phyloP scores from a whole-genome alignment of 768 basidiomycete species.

The Boletus tomentosulus region DNA sequence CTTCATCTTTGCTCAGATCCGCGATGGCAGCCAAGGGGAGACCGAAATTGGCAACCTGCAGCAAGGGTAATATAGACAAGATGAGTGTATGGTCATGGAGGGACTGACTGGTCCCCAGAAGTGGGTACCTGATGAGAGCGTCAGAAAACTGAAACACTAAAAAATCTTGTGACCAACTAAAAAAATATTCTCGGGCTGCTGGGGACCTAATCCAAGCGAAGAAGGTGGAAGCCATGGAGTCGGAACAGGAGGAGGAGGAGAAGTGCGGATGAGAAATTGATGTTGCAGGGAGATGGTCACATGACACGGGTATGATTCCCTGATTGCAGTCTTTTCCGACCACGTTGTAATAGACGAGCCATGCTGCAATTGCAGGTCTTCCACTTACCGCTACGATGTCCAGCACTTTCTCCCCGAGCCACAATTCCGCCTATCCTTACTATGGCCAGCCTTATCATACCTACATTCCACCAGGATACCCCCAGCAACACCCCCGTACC shows the following conservation, averaged over 20 bases:
- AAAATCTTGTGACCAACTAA: slow-evolving; percentile 55
- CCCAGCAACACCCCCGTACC: slow-evolving; percentile 18
- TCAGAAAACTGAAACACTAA: slow-evolving; percentile 11
- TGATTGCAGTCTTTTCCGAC: not conserved
- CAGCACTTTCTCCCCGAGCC: slow-evolving; percentile 30
- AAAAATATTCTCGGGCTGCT: slow-evolving; percentile 89
- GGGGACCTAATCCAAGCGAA: slow-evolving; percentile 88
- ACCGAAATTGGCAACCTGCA: slow-evolving; percentile 96
- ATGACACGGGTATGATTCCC: slow-evolving; percentile 5
- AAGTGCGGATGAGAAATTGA: not conserved
- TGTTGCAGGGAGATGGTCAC: slow-evolving; percentile 1
- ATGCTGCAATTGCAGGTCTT: slow-evolving; percentile 14
- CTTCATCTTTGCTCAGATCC: slow-evolving; percentile 91
- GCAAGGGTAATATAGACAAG: slow-evolving; percentile 5
- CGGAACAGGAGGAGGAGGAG: not conserved
- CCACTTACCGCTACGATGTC: slow-evolving; percentile 25
- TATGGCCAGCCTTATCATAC: slow-evolving; percentile 43
- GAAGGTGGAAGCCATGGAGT: slow-evolving; percentile 77
- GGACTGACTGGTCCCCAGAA: slow-evolving; percentile 94
- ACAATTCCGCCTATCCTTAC: slow-evolving; percentile 43
- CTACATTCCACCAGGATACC: slow-evolving; percentile 30
- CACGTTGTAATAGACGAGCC: slow-evolving; percentile 6
- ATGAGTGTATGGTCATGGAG: slow-evolving; percentile 1
- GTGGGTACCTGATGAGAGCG: slow-evolving; percentile 68
- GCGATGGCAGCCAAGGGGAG: slow-evolving; percentile 90